Evolutionary conservation across 345 rosid genomes (phyloP), one percentile per base, ranked within the genome.

Genomic region (Gossypium rotundifolium): DNA sequence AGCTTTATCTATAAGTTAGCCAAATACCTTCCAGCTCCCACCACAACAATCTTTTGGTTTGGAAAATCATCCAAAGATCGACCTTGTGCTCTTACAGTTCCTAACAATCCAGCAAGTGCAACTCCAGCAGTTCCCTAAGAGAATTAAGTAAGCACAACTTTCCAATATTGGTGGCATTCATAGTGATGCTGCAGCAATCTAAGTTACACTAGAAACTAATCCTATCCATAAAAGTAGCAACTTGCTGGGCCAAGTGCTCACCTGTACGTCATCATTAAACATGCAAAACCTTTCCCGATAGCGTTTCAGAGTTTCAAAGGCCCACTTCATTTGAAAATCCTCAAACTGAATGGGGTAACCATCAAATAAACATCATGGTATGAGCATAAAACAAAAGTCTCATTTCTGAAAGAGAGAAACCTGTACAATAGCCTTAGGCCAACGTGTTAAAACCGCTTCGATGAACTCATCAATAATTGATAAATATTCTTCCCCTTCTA

Each of bases 251-350:
- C 70, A 71, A 69, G 76, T 69, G 61, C 64, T 66, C 79, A 91
- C 99, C 96, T 95, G 99, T 77, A 95, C 80, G 81, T 95, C 99
- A 85, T 91, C 99, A 79, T 95, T 95, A 84, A 95, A 95, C 99
- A 95, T 93, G 87, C 97, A 93, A 77, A 95, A 93, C 81, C 78
- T 90, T 77, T 83, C 86, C 25, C 94, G 89, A 78, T 95, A 95
- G 74, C 98, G 89, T 74, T 91, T 81, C 81, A 93, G 81, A 52
- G 99, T 95, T 85, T 90, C 96, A 79, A 93, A 95, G 20, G 99
- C 99, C 99, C 99, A 95, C 86, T 93, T 95, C 80, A 92, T 88
- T 85, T 95, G 99, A 77, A 95, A 95, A 85, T 95, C 97, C 84
- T 95, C 98, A 18, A 95, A 95, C 99, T 95, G 88, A 61, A 76